phyloP scores from a whole-genome alignment of 192 early-diverging fungal species.

The Backusella morwellensis region DNA sequence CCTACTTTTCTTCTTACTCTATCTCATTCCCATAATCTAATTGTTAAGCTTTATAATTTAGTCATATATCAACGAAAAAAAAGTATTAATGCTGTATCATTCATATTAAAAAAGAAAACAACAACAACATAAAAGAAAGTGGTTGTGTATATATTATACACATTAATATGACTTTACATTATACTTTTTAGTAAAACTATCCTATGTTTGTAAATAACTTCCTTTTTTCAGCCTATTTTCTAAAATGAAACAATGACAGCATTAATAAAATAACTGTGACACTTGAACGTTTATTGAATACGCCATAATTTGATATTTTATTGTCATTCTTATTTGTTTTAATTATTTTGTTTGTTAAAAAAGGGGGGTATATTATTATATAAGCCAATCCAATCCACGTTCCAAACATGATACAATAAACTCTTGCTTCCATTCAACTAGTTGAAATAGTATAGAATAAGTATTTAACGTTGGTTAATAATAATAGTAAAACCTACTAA shows the following conservation, averaged over 20 bases:
- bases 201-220: background rate
- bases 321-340: constrained; percentile 4
- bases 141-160: background rate
- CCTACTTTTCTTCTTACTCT: background rate
- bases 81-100: background rate
- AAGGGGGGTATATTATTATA: constrained; percentile 1
- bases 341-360: background rate
- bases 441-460: background rate
- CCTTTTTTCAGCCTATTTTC: constrained; percentile 1
- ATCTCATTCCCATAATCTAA: background rate
- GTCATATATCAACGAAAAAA: background rate
- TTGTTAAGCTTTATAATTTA: background rate
- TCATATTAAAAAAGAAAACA: background rate
- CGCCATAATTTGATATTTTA: background rate
- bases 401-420: constrained; percentile 11
- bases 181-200: background rate
- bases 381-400: constrained; percentile 12
- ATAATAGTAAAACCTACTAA: background rate
- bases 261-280: background rate
- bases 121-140: background rate
- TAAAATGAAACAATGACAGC: background rate
- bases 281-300: background rate
- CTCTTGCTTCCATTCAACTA: constrained; percentile 20
- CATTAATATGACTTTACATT: background rate
- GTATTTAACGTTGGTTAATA: background rate